Evolutionary conservation across 768 basidiomycete genomes (phyloP).

Genomic region (Boletus edulis): DNA sequence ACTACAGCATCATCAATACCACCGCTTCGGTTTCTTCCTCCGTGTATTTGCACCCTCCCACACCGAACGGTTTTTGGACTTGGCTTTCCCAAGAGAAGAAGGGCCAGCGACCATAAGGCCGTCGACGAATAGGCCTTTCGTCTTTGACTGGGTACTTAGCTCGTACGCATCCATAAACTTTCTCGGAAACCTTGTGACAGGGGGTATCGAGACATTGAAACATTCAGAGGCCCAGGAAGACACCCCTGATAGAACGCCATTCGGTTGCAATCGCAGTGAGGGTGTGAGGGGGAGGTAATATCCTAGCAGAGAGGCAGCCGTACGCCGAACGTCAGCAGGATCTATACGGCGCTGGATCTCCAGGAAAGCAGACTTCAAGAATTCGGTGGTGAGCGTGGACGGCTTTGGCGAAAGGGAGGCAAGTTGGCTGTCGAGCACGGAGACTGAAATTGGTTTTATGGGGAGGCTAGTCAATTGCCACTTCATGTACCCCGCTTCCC

Average conservation of each 20-base stretch:
- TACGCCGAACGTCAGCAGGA: constrained; percentile 51
- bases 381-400: constrained; percentile 21
- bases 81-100: constrained; percentile 18
- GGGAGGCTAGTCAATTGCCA: constrained; percentile 66
- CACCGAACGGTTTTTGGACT: constrained; percentile 23
- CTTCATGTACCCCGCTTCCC: constrained; percentile 69
- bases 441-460: constrained; percentile 52
- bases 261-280: constrained; percentile 45
- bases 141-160: constrained; percentile 5
- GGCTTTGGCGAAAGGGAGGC: constrained; percentile 10
- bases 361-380: constrained; percentile 23
- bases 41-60: constrained; percentile 20
- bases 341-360: constrained; percentile 40
- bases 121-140: constrained; percentile 25
- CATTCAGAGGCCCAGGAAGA: constrained; percentile 52
- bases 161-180: constrained; percentile 23
- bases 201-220: constrained; percentile 20
- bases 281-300: constrained; percentile 59
- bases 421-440: constrained; percentile 11
- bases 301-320: constrained; percentile 67
- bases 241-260: constrained; percentile 51
- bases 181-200: constrained; percentile 18
- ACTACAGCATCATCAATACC: constrained; percentile 8
- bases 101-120: constrained; percentile 14
- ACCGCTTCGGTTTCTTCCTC: constrained; percentile 17